These are phyloP conservation scores for Backusella tarrabulga DNA, from an alignment of 192 early-diverging fungal genomes.

Conservation along the genomic window DNA sequence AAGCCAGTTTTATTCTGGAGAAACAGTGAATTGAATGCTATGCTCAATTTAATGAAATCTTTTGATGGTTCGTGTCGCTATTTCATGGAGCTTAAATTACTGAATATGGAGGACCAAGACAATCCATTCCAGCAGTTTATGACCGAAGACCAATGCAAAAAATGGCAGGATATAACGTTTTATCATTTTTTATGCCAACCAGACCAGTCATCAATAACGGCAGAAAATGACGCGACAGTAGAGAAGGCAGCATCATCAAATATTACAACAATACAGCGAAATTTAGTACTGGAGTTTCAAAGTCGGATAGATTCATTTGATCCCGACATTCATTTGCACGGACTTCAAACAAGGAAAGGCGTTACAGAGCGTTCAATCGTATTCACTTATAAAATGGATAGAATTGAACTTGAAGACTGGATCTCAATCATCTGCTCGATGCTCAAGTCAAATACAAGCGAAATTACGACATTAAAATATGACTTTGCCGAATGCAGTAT, in stretches of 20 bases:
- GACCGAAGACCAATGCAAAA: neutral
- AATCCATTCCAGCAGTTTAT: neutral
- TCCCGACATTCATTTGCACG: neutral
- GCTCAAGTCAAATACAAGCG: neutral
- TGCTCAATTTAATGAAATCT: neutral
- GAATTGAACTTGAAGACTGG: neutral
- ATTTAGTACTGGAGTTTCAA: neutral
- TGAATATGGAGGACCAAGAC: neutral
- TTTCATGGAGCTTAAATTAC: neutral
- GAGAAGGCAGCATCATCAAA: neutral
- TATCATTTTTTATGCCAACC: neutral
- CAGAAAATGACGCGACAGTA: neutral
- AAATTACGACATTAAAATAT: neutral
- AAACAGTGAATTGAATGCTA: neutral
- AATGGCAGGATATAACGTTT: neutral
- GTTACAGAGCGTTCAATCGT: neutral
- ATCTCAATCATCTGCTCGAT: neutral
- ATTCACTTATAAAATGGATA: neutral
- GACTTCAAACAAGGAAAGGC: neutral
- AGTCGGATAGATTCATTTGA: constrained; percentile 1
- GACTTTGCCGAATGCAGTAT: neutral
- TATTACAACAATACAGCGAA: neutral
- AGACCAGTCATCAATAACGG: neutral
- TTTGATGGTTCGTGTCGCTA: neutral
- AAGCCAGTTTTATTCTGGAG: neutral